These are phyloP conservation scores for Neophaeococcomyces aloes DNA, from an alignment of 2,329 filamentous ascomycete species.

Conservation along the genomic window DNA sequence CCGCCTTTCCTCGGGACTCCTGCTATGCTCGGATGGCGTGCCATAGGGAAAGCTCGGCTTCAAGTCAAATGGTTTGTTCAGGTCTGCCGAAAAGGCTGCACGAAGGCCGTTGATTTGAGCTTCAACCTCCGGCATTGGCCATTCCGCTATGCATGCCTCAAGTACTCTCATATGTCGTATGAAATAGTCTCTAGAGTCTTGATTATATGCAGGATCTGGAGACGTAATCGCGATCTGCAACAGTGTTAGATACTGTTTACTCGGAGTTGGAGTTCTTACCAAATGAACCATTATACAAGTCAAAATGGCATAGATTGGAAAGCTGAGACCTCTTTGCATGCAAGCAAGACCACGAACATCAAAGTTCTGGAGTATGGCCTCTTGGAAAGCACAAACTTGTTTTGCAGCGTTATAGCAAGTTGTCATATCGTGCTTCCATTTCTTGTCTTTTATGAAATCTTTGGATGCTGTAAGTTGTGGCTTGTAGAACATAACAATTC, in stretches of 20 bases:
- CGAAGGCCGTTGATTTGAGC: conserved; percentile 80
- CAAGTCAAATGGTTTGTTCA: conserved; percentile 72
- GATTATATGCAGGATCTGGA: conserved; percentile 77
- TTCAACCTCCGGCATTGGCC: conserved; percentile 84
- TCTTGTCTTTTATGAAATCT: conserved; percentile 56
- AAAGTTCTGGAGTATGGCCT: conserved; percentile 65
- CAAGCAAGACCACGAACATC: conserved; percentile 72
- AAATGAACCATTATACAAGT: conserved; percentile 89
- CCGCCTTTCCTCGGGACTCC: conserved; percentile 1
- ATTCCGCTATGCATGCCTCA: conserved; percentile 69
- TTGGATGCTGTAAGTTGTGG: conserved; percentile 74
- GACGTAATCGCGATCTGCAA: conserved; percentile 78
- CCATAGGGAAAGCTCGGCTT: conserved; percentile 81
- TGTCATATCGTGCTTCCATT: conserved; percentile 82
- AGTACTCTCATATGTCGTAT: conserved; percentile 88
- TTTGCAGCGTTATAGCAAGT: conserved; percentile 79
- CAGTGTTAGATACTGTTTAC: conserved; percentile 15
- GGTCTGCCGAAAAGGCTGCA: conserved; percentile 82
- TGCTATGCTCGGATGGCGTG: conserved; percentile 54
- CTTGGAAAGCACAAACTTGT: conserved; percentile 73
- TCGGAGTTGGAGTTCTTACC: conserved; percentile 46
- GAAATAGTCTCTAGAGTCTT: conserved; percentile 79
- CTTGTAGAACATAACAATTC: conserved; percentile 74
- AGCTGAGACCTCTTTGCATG: conserved; percentile 91
- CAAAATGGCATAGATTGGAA: conserved; percentile 83